Base-by-base conservation (phyloP, 345 rosid genomes). In the Aurinia saxatilis region DNA sequence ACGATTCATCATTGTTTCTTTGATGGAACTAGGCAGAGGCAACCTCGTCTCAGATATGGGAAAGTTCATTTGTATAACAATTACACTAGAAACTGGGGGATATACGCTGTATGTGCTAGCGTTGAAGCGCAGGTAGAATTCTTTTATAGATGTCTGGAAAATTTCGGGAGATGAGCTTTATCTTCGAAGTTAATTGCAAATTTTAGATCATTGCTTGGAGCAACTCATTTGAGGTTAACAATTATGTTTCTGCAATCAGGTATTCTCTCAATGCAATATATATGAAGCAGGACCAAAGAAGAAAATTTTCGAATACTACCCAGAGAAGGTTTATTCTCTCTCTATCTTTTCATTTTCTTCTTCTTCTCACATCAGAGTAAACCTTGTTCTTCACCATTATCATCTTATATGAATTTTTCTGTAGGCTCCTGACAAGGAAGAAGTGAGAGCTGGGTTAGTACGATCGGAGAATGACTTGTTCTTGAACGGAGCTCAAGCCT, bases 1-100 rank as follows among this genome's bases (percentile, higher is more conserved):
- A 89, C 97, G 8, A 84, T 89, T 71, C 98, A 92, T 62, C 98
- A 89, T 71, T 92, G 98, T 53, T 89, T 92, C 66, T 92, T 92
- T 38, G 88, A 89, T 71, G 93, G 95, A 40, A 92, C 96, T 0
- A 60, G 84, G 41, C 96, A 92, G 66, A 82, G 96, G 29, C 95
- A 85, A 1, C 98, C 98, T 65, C 95, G 95, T 58, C 80, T 92
- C 47, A 76, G 98, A 76, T 92, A 78, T 54, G 98, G 81, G 1
- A 89, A 84, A 74, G 98, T 89, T 75, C 95, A 92, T 82, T 60
- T 89, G 52, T 87, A 87, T 68, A 92, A 92, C 68, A 92, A 87
- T 51, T 89, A 87, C 63, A 89, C 91, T 30, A 81, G 95, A 76
- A 82, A 84, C 79, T 92, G 97, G 98, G 86, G 76, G 8, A 51